Base-by-base conservation (phyloP, 805 yeast genomes). In the Sugiyamaella mastotermitis region DNA sequence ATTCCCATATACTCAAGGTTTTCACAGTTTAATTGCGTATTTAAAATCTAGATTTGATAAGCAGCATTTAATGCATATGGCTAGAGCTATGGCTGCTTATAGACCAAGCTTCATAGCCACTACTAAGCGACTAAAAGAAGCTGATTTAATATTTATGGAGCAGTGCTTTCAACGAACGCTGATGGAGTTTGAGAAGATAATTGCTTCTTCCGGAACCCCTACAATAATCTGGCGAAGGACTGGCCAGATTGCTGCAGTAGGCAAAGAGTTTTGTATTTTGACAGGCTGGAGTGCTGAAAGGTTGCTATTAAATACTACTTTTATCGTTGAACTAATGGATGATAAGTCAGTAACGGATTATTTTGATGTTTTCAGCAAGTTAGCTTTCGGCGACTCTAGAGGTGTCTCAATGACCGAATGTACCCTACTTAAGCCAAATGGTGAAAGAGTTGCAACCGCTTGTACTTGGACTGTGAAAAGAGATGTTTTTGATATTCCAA, bases 181-280 rank as follows among this genome's bases (percentile, higher is more conserved):
- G 25, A 64, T 90, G 31, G 95, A 94, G 44, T 90, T 87, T 57
- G 88, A 86, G 43, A 83, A 80, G 57, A 83, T 84, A 56, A 82
- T 92, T 27, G 71, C 78, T 16, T 77, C 83, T 15, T 77, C 86
- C 23, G 97, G 97, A 0, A 90, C 97, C 0, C 97, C 97, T 2
- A 87, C 96, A 0, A 74, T 90, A 16, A 90, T 87, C 3, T 90
- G 97, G 97, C 68, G 98, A 48, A 71, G 97, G 37, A 87, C 96
- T 1, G 95, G 96, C 6, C 95, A 90, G 58, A 83, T 90, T 9
- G 92, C 95, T 0, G 90, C 88, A 43, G 94, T 88, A 2, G 94
- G 94, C n/a, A 83, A 83, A 48, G 97, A 90, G 59, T 90, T 90
- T 57, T 80, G 92, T 49, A 75, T 84, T 13, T 20, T 84, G 45